phyloP scores from a whole-genome alignment of 2,329 filamentous ascomycete species.

The Nectriaceae sp. region DNA sequence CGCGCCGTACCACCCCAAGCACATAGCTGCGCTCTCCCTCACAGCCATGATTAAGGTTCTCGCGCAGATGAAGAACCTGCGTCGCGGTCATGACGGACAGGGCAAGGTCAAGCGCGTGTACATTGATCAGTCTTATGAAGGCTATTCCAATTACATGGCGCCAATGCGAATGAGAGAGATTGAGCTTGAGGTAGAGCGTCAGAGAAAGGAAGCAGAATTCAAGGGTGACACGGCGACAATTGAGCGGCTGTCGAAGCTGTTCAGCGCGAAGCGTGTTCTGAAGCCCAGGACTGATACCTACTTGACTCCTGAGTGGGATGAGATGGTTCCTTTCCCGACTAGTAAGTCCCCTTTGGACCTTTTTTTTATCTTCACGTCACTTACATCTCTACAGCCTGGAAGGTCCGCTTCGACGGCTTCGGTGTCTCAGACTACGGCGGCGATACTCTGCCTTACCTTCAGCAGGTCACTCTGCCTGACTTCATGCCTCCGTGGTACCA shows the following conservation, averaged over 20 bases:
- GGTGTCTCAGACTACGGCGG: not conserved
- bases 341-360: slow-evolving; percentile 39
- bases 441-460: not conserved
- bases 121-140: slow-evolving; percentile 10
- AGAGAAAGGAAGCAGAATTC: not conserved
- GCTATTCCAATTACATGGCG: slow-evolving; percentile 25
- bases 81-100: slow-evolving; percentile 15
- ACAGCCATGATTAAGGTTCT: slow-evolving; percentile 19
- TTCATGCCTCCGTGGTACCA: not conserved
- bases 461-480: not conserved
- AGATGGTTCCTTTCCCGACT: slow-evolving; percentile 24
- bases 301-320: slow-evolving; percentile 21
- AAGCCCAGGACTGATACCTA: slow-evolving; percentile 18
- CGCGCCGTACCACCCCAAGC: slow-evolving; percentile 11
- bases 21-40: slow-evolving; percentile 10
- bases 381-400: slow-evolving; percentile 24
- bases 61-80: slow-evolving; percentile 16
- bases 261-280: slow-evolving; percentile 2
- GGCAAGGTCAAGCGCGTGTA: slow-evolving; percentile 17
- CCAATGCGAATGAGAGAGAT: slow-evolving; percentile 17
- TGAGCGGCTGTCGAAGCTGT: slow-evolving; percentile 7
- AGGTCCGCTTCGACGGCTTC: slow-evolving; percentile 40
- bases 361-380: not conserved
- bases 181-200: slow-evolving; percentile 3
- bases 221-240: slow-evolving; percentile 1